A percentile compares a stretch with the other conserved stretches of the same genome.
phyloP scores from a whole-genome alignment of 139 green algal species.

The Closterium sp. region DNA sequence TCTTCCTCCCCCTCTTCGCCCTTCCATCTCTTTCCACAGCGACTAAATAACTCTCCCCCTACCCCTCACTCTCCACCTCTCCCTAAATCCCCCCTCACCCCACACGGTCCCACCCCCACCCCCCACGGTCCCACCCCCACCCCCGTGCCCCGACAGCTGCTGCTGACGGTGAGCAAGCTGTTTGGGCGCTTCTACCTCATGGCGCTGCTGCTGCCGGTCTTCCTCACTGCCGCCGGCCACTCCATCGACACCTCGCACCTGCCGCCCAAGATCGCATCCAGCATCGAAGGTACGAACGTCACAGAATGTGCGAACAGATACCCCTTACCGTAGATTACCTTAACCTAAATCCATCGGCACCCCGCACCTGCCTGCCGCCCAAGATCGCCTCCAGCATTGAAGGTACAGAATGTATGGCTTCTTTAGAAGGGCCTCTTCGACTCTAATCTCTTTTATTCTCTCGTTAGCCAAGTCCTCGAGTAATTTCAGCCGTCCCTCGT shows the following conservation, averaged over 20 bases:
- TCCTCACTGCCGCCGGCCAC: slow-evolving; percentile 32
- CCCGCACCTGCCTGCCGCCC: no score
- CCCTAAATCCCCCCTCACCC: not conserved
- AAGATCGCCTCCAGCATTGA: not conserved
- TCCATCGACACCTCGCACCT: slow-evolving; percentile 17
- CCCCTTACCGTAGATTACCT: no score
- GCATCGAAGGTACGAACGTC: slow-evolving; percentile 9
- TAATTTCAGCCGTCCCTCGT: no score
- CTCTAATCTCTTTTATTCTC: no score
- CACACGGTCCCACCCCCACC: not conserved
- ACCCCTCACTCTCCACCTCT: not conserved
- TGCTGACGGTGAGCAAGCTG: slow-evolving; percentile 25
- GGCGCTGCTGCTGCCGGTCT: slow-evolving; percentile 30
- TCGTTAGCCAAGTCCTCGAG: no score
- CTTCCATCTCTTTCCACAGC: no score
- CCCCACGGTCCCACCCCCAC: not conserved
- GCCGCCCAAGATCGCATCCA: slow-evolving; percentile 3
- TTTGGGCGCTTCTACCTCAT: slow-evolving; percentile 33
- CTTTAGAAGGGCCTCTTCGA: no score
- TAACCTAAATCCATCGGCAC: slow-evolving; percentile 14
- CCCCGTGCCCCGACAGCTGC: slow-evolving; percentile 8
- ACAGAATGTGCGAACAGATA: no score
- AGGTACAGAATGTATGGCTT: not conserved
- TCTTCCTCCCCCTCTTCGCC: no score
- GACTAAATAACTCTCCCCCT: not conserved